Evolutionary conservation across 208 protist species (phyloP), one percentile per base, ranked within the genome.

Genomic region (Wallacemonas sp.): DNA sequence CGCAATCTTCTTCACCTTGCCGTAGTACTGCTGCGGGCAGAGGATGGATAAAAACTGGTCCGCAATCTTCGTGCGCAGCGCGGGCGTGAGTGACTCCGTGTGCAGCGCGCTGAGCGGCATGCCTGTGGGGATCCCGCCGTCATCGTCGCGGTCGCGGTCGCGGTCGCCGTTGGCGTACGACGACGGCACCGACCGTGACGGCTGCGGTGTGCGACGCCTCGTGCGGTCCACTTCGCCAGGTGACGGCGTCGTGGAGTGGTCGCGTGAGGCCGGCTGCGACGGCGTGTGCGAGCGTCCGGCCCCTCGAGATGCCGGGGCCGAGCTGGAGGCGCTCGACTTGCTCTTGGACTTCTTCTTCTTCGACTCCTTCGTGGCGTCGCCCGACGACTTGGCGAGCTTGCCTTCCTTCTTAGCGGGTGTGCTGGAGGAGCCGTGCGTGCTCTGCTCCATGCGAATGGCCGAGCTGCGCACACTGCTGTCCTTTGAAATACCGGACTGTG

Each of bases 21-120:
- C 90, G 32, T 86, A 93, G 72, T 93, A 93, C 77, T 95, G 90
- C 64, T 95, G 87, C 0, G 86, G 90, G 65, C 82, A 89, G 11
- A 95, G 68, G 32, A 93, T 83, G 16, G 82, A 87, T 12, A 91
- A 63, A 67, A 95, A 91, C 44, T 89, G 67, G 36, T 92, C 84
- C 3, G 82, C 82, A 46, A 92, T 87, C 59, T 74, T 72, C 48
- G 46, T 82, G 23, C 87, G 83, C 39, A 76, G 65, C 22, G 65
- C 39, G 20, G 81, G 68, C 11, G 77, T 79, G 38, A 90, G 79
- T 20, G 72, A 8, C 1, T 31, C 71, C 26, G 72, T 65, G 1
- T 64, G 64, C 14, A 63, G 31, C 5, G 31, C 20, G 8, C 54
- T 10, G 31, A 38, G 28, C 16, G 54, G 12, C 31, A 61, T 42